A percentile compares a stretch with the other conserved stretches of the same genome.
phyloP scores from a whole-genome alignment of 257 asterid genomes.

The Echites panduratus region DNA sequence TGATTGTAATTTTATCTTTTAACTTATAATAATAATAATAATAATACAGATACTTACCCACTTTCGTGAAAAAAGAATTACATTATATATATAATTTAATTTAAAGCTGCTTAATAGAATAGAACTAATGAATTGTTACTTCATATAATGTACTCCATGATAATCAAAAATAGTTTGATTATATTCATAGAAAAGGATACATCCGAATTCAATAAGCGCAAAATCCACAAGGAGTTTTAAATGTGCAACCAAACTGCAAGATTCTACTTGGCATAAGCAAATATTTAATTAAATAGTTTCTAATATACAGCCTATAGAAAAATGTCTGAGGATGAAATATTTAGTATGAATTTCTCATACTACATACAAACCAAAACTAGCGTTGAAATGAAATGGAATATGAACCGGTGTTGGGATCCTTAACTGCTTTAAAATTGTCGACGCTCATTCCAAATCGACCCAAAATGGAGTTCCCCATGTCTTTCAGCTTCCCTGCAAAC shows the following conservation, averaged over 20 bases:
- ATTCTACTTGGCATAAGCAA: neutral
- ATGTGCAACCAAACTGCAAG: neutral
- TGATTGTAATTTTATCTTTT: too few species aligned
- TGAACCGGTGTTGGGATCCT: constrained; percentile 91
- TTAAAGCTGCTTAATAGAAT: too few species aligned
- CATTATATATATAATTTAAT: too few species aligned
- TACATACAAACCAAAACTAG: constrained; percentile 24
- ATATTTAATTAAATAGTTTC: neutral
- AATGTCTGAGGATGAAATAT: too few species aligned
- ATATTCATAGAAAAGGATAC: neutral
- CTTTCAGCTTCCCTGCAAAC: constrained; percentile 76
- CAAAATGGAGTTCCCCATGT: constrained; percentile 80
- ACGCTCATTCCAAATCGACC: constrained; percentile 95
- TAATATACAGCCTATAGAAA: neutral
- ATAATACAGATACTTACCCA: too few species aligned
- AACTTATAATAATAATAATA: too few species aligned
- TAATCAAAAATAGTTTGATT: neutral
- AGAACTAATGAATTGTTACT: too few species aligned
- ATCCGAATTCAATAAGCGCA: neutral
- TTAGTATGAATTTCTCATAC: neutral
- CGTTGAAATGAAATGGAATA: constrained; percentile 70
- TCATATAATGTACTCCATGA: neutral
- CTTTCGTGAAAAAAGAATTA: too few species aligned
- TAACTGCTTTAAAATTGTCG: constrained; percentile 85
- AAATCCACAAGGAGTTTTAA: neutral